Base-by-base conservation (phyloP, 2,329 filamentous ascomycete species). In the Penicillium sp. region DNA sequence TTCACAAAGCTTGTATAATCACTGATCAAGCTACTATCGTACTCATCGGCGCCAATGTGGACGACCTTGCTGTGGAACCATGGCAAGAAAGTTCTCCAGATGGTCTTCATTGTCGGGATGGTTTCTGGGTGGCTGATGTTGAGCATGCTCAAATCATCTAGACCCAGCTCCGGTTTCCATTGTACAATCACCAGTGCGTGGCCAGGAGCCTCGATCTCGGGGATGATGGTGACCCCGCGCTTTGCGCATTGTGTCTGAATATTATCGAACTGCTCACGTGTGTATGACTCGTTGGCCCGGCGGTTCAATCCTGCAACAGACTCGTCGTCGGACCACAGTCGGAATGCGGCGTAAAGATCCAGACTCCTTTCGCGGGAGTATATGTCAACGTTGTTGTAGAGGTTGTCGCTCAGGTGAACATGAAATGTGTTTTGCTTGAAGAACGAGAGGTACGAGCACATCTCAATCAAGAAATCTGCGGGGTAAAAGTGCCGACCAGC, bases 351-450 rank as follows among this genome's bases (percentile, higher is more conserved):
- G 57, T 85, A 85, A 19, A 53, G 29, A 9, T 39, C n/a, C 29
- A 53, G 16, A 14, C 41, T 46, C 14, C 24, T n/a, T 14, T 53
- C 41, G 7, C 41, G 41, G 19, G 50, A 46, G 29, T 53, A 53
- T 3, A n/a, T 4, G 29, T 53, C 50, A 0, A 85, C 73, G 14
- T 79, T 70, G 31, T 81, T 67, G 37, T 82, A 82, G 43, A 81
- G 78, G 60, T 85, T 86, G 64, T 86, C 84, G 59, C 79, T 84
- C 3, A 84, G 73, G 63, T 86, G 84, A n/a, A 86, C 67, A 47
- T 86, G 84, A 53, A 86, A 81, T 0, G 79, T 79, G 60, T 84
- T 85, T 61, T 85, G 79, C 64, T 86, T 86, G 73, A 84, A 86
- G 65, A 83, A 86, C 29, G 83, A 85, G 61, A 84, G 80, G 67